These are phyloP conservation scores for Blastobotrys capitulatus DNA, from an alignment of 1,139 yeast genomes.

Conservation along the genomic window DNA sequence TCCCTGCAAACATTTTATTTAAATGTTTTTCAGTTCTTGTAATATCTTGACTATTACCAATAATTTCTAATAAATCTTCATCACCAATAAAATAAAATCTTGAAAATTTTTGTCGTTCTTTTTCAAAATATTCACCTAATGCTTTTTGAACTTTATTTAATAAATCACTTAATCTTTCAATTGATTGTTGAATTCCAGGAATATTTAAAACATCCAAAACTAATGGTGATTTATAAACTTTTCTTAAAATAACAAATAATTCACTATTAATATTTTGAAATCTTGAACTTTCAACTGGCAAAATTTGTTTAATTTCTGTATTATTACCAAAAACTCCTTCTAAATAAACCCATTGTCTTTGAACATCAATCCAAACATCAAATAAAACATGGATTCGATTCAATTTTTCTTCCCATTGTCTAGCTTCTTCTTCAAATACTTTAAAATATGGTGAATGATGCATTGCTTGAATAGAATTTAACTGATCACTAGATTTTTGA, in stretches of 20 bases:
- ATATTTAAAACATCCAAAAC: slow-evolving; percentile 56
- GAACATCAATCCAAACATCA: slow-evolving; percentile 78
- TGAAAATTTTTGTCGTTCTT: slow-evolving; percentile 71
- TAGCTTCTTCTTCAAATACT: slow-evolving; percentile 56
- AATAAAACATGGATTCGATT: slow-evolving; percentile 48
- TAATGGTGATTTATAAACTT: slow-evolving; percentile 45
- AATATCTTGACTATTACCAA: slow-evolving; percentile 59
- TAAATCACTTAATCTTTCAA: slow-evolving; percentile 52
- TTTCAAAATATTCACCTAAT: slow-evolving; percentile 71
- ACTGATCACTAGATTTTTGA: slow-evolving; percentile 54
- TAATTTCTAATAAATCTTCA: slow-evolving; percentile 77
- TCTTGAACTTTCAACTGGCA: slow-evolving; percentile 68
- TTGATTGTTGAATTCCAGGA: slow-evolving; percentile 43
- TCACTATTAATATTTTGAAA: slow-evolving; percentile 64
- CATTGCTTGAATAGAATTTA: slow-evolving; percentile 65
- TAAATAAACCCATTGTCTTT: slow-evolving; percentile 83
- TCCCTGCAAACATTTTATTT: slow-evolving; percentile 68
- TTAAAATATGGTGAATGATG: slow-evolving; percentile 59
- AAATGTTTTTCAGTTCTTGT: slow-evolving; percentile 53
- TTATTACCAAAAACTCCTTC: slow-evolving; percentile 66
- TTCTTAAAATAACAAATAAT: slow-evolving; percentile 47
- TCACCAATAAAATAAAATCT: slow-evolving; percentile 87
- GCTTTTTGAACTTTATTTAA: slow-evolving; percentile 59
- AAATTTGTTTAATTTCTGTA: slow-evolving; percentile 52
- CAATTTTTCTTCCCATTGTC: slow-evolving; percentile 52